Percentiles rank a stretch among this genome's conserved stretches.
Evolutionary conservation across 352 stramenopile genomes (phyloP).

Genomic region (Phytophthora pini): DNA sequence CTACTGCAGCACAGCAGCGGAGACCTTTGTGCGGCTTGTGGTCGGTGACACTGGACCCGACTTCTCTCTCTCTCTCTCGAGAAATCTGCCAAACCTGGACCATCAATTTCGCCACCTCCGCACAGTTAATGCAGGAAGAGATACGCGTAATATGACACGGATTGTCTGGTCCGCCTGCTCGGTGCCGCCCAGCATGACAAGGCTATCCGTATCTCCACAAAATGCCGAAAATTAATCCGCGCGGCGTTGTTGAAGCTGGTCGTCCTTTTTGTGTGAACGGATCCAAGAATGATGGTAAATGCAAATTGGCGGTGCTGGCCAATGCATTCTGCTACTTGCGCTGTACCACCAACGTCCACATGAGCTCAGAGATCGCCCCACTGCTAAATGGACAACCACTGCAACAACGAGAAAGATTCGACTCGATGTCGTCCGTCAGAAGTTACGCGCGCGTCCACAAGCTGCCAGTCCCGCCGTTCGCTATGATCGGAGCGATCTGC

Average conservation of each 20-base stretch:
- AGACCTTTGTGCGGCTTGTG: background rate
- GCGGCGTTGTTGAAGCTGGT: constrained; percentile 14
- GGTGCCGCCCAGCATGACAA: constrained; percentile 8
- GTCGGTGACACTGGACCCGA: background rate
- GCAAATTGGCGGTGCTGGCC: constrained; percentile 2
- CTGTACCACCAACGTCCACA: constrained; percentile 4
- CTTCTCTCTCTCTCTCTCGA: background rate
- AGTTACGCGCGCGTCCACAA: constrained; percentile 31
- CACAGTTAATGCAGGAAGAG: constrained; percentile 1
- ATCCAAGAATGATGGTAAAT: constrained; percentile 30
- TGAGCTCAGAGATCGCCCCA: constrained; percentile 28
- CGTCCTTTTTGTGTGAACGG: constrained; percentile 11
- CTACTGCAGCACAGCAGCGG: background rate
- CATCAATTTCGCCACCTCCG: too few relatives aligned
- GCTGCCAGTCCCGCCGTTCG: constrained; percentile 23
- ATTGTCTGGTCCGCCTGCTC: constrained; percentile 3
- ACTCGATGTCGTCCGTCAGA: constrained; percentile 13
- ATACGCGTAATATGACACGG: background rate
- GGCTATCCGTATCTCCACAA: background rate
- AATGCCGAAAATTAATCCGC: constrained; percentile 8
- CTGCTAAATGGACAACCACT: constrained; percentile 12
- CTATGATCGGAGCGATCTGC: constrained; percentile 17
- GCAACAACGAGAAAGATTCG: constrained; percentile 13
- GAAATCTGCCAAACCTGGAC: too few relatives aligned
- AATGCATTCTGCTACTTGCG: constrained; percentile 21